Conservation (phyloP, 148 eudicot genomes). For the Rhododendron simsii region DNA sequence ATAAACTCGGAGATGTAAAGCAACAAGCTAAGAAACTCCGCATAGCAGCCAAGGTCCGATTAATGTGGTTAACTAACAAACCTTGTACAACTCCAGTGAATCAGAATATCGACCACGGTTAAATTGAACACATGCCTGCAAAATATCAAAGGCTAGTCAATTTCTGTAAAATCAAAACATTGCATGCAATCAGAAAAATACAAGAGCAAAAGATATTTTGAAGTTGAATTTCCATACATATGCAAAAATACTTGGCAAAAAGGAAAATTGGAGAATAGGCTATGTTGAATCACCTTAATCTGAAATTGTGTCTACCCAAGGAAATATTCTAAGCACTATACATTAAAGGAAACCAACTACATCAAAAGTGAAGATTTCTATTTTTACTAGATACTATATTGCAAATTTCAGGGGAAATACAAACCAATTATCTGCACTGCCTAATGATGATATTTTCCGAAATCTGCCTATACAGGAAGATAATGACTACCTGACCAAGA, state of each 20-base stretch:
- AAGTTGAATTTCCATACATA: background rate
- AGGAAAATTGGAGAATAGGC: background rate
- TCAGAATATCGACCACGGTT: slow-evolving; percentile 81
- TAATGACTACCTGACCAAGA: slow-evolving; percentile 81
- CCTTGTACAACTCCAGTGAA: slow-evolving; percentile 94
- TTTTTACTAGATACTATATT: background rate
- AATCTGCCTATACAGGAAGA: background rate
- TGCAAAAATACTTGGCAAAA: background rate
- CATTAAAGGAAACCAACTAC: background rate
- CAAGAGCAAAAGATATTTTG: background rate
- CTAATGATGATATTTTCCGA: background rate
- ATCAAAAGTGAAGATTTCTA: background rate
- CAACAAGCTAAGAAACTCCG: background rate
- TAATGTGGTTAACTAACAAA: slow-evolving; percentile 20
- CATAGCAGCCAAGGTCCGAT: slow-evolving; percentile 3
- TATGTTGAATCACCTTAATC: background rate
- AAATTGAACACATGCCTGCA: slow-evolving; percentile 94
- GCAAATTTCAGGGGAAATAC: background rate
- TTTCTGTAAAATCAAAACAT: background rate
- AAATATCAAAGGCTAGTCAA: slow-evolving; percentile 7
- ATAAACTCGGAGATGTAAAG: background rate
- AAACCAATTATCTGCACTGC: background rate
- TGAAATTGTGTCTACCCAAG: background rate
- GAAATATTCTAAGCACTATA: background rate
- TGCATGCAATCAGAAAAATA: background rate